Conservation (phyloP, 768 basidiomycete genomes). For the Boletus pseudopeckii region DNA sequence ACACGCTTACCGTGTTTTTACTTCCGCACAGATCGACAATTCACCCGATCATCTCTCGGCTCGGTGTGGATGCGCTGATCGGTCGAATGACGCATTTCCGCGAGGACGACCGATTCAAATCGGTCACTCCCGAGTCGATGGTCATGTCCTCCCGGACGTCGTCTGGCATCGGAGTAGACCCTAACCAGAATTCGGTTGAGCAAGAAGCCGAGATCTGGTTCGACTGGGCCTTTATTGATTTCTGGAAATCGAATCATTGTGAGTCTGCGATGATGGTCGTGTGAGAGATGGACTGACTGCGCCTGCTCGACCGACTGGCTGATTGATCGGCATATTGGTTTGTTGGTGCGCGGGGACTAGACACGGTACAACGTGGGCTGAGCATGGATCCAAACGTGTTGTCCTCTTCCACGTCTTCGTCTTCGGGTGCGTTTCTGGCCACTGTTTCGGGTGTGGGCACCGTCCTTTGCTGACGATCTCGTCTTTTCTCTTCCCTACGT, state of each 20-base stretch:
- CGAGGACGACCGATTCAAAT: conserved; percentile 92
- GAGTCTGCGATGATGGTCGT: conserved; percentile 26
- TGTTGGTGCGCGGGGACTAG: conserved; percentile 32
- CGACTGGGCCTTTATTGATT: conserved; percentile 97
- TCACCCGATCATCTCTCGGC: conserved; percentile 83
- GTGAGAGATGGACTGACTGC: background rate
- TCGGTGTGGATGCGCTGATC: conserved; percentile 85
- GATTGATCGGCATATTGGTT: background rate
- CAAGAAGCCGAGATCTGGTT: conserved; percentile 93
- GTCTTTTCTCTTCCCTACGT: no score
- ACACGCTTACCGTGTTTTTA: background rate
- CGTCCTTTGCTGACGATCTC: background rate
- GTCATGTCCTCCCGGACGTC: conserved; percentile 54
- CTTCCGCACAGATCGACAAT: conserved; percentile 63
- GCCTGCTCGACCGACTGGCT: background rate
- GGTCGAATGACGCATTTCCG: conserved; percentile 83
- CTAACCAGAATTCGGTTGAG: conserved; percentile 23
- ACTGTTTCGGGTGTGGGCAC: background rate
- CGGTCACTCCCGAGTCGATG: conserved; percentile 79
- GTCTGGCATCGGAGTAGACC: background rate
- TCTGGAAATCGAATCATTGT: conserved; percentile 99
- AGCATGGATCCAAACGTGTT: conserved; percentile 64
- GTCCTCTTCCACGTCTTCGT: conserved; percentile 46
- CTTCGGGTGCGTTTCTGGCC: conserved; percentile 46
- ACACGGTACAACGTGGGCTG: conserved; percentile 73